Percentiles rank a stretch among this genome's conserved stretches.
These are phyloP conservation scores for Aspergillus sp. DNA, from an alignment of 2,329 filamentous ascomycete species.

Conservation along the genomic window DNA sequence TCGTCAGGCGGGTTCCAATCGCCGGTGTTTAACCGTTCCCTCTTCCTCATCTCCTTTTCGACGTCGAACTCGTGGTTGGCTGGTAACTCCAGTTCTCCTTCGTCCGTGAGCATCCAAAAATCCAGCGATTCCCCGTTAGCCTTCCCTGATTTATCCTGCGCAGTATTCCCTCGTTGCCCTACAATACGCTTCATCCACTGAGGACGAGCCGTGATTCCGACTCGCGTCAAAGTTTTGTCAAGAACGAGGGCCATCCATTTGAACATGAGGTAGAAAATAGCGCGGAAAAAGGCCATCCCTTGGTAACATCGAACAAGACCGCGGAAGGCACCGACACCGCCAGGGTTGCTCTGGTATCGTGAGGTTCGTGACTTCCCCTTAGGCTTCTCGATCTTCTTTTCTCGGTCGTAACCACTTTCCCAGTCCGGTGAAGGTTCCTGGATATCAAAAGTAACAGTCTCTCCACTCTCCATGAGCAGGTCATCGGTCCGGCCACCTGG, in stretches of 20 bases:
- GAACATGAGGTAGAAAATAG: conserved; percentile 67
- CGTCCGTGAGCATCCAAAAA: conserved; percentile 55
- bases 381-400: conserved; percentile 46
- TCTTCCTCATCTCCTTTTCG: conserved; percentile 72
- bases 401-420: conserved; percentile 48
- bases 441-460: conserved; percentile 36
- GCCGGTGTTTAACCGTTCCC: conserved; percentile 49
- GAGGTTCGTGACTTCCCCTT: conserved; percentile 35
- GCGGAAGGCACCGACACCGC: conserved; percentile 77
- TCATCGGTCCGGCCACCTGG: conserved; percentile 17
- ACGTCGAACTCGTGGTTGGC: conserved; percentile 71
- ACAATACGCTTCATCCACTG: conserved; percentile 56
- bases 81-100: conserved; percentile 57
- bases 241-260: conserved; percentile 58
- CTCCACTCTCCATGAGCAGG: conserved; percentile 31
- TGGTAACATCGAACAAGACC: conserved; percentile 73
- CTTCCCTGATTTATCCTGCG: conserved; percentile 14
- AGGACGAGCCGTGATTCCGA: conserved; percentile 64
- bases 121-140: conserved; percentile 38
- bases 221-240: conserved; percentile 54
- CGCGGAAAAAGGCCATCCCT: conserved; percentile 72
- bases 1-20: conserved; percentile 55
- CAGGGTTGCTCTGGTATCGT: conserved; percentile 40
- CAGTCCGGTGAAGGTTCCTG: conserved; percentile 35
- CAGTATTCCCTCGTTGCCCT: conserved; percentile 26